Percentiles rank a stretch among this genome's conserved stretches.
Conservation (phyloP, 1,284 basidiomycete species). For the Inonotus hispidus region DNA sequence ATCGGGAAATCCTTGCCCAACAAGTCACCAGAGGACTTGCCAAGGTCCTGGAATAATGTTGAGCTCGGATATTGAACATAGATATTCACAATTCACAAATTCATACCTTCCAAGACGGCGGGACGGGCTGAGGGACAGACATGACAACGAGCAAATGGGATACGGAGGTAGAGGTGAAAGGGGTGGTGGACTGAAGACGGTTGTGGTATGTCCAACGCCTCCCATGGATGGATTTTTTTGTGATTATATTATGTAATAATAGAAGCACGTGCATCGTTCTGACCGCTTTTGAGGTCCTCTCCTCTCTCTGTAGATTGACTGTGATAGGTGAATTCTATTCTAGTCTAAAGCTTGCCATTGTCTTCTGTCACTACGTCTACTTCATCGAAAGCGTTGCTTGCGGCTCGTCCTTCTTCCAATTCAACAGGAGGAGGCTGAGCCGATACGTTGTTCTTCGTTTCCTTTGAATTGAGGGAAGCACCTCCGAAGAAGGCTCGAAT, state of each 20-base stretch:
- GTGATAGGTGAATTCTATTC: conserved; percentile 21
- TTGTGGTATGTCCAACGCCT: conserved; percentile 1
- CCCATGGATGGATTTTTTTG: conserved; percentile 8
- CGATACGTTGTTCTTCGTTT: background rate
- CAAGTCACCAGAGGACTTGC: conserved; percentile 96
- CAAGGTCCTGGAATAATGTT: conserved; percentile 70
- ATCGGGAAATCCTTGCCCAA: conserved; percentile 93
- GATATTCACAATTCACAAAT: conserved; percentile 1
- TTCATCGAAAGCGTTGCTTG: conserved; percentile 17
- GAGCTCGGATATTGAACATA: background rate
- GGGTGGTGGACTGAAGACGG: background rate
- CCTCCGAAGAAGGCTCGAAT: conserved; percentile 78
- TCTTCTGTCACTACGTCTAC: background rate
- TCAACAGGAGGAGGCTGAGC: background rate
- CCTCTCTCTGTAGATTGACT: background rate
- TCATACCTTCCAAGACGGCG: conserved; percentile 86
- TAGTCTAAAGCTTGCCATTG: background rate
- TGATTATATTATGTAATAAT: background rate
- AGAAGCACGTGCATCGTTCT: background rate
- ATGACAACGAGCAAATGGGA: conserved; percentile 35
- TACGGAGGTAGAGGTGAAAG: conserved; percentile 1
- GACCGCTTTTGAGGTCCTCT: background rate
- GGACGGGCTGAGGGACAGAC: conserved; percentile 85
- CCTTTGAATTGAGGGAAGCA: conserved; percentile 20
- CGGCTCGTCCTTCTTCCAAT: conserved; percentile 14